These are phyloP conservation scores for Didymella pomorum DNA, from an alignment of 2,329 filamentous ascomycete genomes.

Conservation along the genomic window DNA sequence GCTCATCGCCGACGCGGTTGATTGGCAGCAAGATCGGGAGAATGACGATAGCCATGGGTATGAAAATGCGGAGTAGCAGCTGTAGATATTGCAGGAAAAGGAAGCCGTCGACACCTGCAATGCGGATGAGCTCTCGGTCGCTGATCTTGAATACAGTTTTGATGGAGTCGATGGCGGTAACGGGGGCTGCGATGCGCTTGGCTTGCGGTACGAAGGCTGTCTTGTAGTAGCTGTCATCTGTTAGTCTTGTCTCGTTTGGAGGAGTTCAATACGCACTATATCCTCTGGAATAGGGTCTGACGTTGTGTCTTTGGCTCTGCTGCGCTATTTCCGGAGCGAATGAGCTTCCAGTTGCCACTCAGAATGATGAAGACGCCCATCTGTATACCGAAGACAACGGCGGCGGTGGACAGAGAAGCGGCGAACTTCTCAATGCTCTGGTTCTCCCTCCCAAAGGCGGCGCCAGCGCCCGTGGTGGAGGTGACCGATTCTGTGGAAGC, in stretches of 20 bases:
- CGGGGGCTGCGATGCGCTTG: slow-evolving; percentile 46
- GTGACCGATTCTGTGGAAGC: neutral
- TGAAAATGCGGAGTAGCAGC: slow-evolving; percentile 88
- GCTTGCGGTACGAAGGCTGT: slow-evolving; percentile 49
- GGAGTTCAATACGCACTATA: slow-evolving; percentile 40
- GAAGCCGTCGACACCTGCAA: slow-evolving; percentile 95
- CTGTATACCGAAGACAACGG: slow-evolving; percentile 48
- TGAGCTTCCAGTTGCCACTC: slow-evolving; percentile 50
- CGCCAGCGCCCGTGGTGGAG: neutral
- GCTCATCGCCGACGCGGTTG: slow-evolving; percentile 75
- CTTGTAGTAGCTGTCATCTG: slow-evolving; percentile 47
- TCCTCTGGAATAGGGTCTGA: slow-evolving; percentile 49
- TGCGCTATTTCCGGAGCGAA: slow-evolving; percentile 30
- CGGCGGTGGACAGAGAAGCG: slow-evolving; percentile 47
- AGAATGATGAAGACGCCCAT: slow-evolving; percentile 46
- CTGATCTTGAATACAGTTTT: slow-evolving; percentile 68
- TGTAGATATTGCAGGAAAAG: slow-evolving; percentile 94
- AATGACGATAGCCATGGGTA: slow-evolving; percentile 79
- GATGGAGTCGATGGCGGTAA: slow-evolving; percentile 48
- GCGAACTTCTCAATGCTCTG: slow-evolving; percentile 51
- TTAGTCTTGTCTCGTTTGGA: slow-evolving; percentile 20
- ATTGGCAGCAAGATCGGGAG: slow-evolving; percentile 86
- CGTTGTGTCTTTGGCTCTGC: slow-evolving; percentile 34
- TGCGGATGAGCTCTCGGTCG: slow-evolving; percentile 87
- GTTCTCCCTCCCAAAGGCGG: slow-evolving; percentile 24